A percentile compares a stretch with the other conserved stretches of the same genome.
These are phyloP conservation scores for Trifolium fragiferum DNA, from an alignment of 306 rosid genomes.

Conservation along the genomic window DNA sequence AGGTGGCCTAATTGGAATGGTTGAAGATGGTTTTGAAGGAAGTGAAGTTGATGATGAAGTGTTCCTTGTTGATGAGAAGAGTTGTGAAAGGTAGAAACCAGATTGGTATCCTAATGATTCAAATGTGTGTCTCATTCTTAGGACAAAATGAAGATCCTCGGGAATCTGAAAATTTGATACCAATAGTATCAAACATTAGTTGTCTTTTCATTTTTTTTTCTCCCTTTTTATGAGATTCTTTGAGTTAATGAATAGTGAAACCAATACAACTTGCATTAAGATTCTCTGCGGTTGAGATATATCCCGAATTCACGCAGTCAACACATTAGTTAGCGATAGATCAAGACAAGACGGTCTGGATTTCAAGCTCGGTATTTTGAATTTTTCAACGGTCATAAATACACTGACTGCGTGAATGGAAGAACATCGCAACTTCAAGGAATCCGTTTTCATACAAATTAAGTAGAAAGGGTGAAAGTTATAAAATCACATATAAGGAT, in stretches of 20 bases:
- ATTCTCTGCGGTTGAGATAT: background rate
- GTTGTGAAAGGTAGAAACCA: constrained; percentile 92
- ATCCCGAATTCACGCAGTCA: background rate
- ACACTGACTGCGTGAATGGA: background rate
- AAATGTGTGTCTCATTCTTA: constrained; percentile 99
- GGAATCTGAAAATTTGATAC: constrained; percentile 64
- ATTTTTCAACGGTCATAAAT: background rate
- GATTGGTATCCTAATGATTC: constrained; percentile 96
- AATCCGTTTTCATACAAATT: background rate
- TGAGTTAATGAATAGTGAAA: background rate
- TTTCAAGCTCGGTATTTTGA: background rate
- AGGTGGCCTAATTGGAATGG: constrained; percentile 72
- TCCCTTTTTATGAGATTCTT: background rate
- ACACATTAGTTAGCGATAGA: background rate
- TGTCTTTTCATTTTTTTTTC: background rate
- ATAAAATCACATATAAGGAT: background rate
- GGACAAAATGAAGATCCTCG: constrained; percentile 96
- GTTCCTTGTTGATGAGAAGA: constrained; percentile 88
- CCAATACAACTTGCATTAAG: background rate
- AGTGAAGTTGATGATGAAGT: constrained; percentile 61
- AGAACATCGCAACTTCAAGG: background rate
- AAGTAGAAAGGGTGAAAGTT: no score
- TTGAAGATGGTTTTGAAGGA: constrained; percentile 72
- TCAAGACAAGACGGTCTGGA: background rate
- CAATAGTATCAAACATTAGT: constrained; percentile 31